A percentile compares a stretch with the other conserved stretches of the same genome.
Conservation (phyloP, 208 protist genomes). For the Tritrichomonas foetus region DNA sequence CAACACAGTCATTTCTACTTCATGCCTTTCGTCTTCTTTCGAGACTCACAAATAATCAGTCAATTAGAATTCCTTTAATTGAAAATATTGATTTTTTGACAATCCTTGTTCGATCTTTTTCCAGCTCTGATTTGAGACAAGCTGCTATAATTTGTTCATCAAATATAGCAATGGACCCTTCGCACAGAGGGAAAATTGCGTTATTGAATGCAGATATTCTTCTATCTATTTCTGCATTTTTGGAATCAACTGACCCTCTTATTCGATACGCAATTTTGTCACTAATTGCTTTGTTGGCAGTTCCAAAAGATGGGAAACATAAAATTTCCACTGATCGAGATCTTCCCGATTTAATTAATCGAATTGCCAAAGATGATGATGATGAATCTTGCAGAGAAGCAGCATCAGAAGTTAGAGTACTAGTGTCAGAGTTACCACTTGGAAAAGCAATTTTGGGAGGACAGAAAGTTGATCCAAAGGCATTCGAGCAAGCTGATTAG, state of each 20-base stretch:
- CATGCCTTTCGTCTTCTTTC: not conserved
- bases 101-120: not conserved
- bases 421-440: not conserved
- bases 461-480: too few species aligned
- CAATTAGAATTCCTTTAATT: not conserved
- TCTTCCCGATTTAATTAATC: not conserved
- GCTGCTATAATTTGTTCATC: not conserved
- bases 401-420: not conserved
- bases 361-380: not conserved
- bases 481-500: too few species aligned
- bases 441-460: not conserved
- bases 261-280: not conserved
- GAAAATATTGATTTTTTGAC: not conserved
- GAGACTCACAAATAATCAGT: not conserved
- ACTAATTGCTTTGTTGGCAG: not conserved
- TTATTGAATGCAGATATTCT: not conserved
- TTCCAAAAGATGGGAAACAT: not conserved
- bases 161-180: constrained; percentile 14
- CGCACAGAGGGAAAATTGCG: not conserved
- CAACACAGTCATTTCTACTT: not conserved
- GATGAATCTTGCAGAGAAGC: not conserved
- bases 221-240: not conserved
- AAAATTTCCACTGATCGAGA: not conserved
- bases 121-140: not conserved
- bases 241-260: not conserved